Evolutionary conservation across 208 protist genomes (phyloP).

Genomic region (Trypanosoma conorhini): DNA sequence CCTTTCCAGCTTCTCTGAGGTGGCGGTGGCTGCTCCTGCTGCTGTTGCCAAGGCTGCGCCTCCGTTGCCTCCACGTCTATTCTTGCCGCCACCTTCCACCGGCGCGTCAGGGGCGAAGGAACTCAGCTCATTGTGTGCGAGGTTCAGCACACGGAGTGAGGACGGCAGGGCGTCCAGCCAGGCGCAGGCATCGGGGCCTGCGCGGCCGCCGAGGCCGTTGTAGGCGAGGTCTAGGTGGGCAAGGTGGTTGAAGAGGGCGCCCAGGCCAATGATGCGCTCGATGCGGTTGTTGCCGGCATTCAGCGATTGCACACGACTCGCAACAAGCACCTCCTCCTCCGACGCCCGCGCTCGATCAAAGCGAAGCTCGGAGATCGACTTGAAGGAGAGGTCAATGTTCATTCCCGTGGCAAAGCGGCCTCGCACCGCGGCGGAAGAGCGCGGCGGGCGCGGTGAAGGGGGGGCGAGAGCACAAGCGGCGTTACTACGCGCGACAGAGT

Average conservation of each 20-base stretch:
- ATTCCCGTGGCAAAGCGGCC: conserved; percentile 27
- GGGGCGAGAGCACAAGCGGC: not conserved
- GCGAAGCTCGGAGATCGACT: conserved; percentile 63
- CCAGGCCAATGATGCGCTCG: conserved; percentile 49
- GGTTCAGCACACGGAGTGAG: conserved; percentile 61
- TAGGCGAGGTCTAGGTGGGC: conserved; percentile 61
- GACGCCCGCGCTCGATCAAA: conserved; percentile 46
- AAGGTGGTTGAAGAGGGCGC: conserved; percentile 52
- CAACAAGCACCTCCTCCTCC: conserved; percentile 57
- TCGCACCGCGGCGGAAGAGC: not conserved
- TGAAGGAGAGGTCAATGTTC: conserved; percentile 72
- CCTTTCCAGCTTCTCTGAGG: not conserved
- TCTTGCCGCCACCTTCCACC: not conserved
- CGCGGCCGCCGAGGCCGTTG: conserved; percentile 63
- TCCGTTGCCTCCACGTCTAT: not conserved
- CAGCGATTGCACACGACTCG: conserved; percentile 39
- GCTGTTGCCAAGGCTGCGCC: not conserved
- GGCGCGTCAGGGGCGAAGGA: conserved; percentile 35
- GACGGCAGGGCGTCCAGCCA: conserved; percentile 69
- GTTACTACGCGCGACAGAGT: not conserved
- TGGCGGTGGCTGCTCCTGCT: not conserved
- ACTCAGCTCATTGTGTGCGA: conserved; percentile 68
- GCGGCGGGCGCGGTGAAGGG: not conserved
- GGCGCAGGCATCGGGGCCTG: conserved; percentile 11
- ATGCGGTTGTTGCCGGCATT: conserved; percentile 63